Percentiles rank a stretch among this genome's conserved stretches.
These are phyloP conservation scores for Furcasterigmium sp. DNA, from an alignment of 2,329 filamentous ascomycete genomes.

Conservation along the genomic window DNA sequence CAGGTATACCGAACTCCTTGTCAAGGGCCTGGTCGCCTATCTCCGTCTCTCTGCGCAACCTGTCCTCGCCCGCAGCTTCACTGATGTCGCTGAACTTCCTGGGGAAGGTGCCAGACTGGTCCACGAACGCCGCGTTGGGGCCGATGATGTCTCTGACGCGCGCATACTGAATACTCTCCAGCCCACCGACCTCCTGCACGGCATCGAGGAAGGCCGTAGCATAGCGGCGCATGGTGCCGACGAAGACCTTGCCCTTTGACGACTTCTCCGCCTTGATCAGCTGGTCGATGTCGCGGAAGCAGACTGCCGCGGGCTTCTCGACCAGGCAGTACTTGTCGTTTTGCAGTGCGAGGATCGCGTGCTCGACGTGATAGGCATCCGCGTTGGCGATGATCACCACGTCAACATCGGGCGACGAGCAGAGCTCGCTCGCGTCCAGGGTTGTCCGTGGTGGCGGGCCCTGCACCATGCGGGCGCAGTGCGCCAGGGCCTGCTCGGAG, in stretches of 20 bases:
- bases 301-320: conserved; percentile 53
- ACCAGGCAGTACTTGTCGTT: conserved; percentile 52
- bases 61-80: conserved; percentile 16
- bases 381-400: conserved; percentile 48
- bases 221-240: conserved; percentile 59
- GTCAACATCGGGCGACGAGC: conserved; percentile 37
- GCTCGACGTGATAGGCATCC: conserved; percentile 49
- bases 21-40: conserved; percentile 21
- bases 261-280: conserved; percentile 44
- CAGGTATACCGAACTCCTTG: conserved; percentile 23
- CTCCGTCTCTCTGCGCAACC: conserved; percentile 13
- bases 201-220: conserved; percentile 48
- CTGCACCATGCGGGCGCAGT: conserved; percentile 18
- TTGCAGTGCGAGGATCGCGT: conserved; percentile 45
- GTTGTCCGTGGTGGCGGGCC: conserved; percentile 21
- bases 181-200: conserved; percentile 45
- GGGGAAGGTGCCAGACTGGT: conserved; percentile 42
- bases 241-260: conserved; percentile 42
- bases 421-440: conserved; percentile 32
- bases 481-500: conserved; percentile 25
- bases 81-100: conserved; percentile 34
- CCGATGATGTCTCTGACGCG: conserved; percentile 42
- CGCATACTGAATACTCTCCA: conserved; percentile 50
- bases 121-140: conserved; percentile 43
- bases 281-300: conserved; percentile 34